Evolutionary conservation across 2,329 filamentous ascomycete species (phyloP).

Genomic region (Coniochaeta sp.): DNA sequence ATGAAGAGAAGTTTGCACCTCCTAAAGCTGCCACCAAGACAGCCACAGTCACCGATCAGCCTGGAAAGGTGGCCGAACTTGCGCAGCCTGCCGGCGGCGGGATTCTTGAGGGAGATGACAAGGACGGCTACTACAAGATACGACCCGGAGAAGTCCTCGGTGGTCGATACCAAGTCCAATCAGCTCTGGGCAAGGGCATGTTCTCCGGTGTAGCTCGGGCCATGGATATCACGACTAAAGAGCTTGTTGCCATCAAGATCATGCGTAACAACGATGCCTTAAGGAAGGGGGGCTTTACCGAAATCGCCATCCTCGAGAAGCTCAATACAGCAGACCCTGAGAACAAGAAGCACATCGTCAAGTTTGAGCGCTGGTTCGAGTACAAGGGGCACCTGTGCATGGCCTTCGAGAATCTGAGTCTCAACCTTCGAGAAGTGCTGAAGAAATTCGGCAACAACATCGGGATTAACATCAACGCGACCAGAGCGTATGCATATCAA

Average conservation of each 20-base stretch:
- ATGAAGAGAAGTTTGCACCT: constrained; percentile 57
- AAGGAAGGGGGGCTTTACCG: constrained; percentile 84
- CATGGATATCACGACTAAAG: constrained; percentile 65
- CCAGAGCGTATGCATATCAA: constrained; percentile 84
- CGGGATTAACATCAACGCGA: constrained; percentile 82
- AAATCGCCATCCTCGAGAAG: constrained; percentile 87
- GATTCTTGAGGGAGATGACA: constrained; percentile 87
- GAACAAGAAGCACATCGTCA: constrained; percentile 86
- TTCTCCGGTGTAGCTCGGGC: constrained; percentile 95
- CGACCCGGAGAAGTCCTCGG: constrained; percentile 87
- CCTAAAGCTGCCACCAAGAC: constrained; percentile 32
- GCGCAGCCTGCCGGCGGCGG: constrained; percentile 55
- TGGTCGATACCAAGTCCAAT: constrained; percentile 80
- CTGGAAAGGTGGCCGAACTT: constrained; percentile 38
- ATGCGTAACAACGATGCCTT: constrained; percentile 95
- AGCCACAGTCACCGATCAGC: constrained; percentile 29
- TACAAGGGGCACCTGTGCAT: constrained; percentile 95
- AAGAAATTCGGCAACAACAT: constrained; percentile 95
- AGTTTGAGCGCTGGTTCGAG: constrained; percentile 80
- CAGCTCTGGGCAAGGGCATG: constrained; percentile 86
- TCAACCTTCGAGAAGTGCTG: constrained; percentile 88
- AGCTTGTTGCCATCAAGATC: constrained; percentile 91
- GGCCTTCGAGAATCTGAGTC: constrained; percentile 89
- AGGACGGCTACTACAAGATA: constrained; percentile 94
- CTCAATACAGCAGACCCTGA: constrained; percentile 80